These are phyloP conservation scores for Emergomyces africanus DNA, from an alignment of 2,329 filamentous ascomycete genomes.

Conservation along the genomic window DNA sequence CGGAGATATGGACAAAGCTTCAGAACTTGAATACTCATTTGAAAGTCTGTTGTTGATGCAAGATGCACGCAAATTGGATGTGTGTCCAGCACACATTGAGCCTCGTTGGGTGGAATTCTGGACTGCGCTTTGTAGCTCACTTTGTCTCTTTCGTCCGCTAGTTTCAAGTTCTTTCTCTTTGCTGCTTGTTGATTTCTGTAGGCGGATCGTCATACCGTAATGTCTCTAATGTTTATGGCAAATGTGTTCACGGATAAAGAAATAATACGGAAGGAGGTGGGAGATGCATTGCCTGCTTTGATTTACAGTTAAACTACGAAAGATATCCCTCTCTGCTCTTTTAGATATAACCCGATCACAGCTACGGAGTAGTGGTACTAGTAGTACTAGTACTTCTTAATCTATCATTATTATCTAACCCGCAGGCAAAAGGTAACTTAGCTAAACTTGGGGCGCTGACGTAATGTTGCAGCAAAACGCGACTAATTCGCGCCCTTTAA, in stretches of 20 bases:
- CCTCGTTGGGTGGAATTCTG: not conserved
- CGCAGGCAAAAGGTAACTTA: no score
- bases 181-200: not conserved
- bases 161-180: not conserved
- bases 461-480: not conserved
- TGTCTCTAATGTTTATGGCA: no score
- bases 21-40: not conserved
- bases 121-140: not conserved
- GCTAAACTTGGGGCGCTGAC: conserved; percentile 3
- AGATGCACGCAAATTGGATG: no score
- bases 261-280: no score
- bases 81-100: not conserved
- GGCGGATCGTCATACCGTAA: no score
- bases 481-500: not conserved
- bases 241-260: no score
- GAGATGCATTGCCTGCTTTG: no score
- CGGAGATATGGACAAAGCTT: not conserved
- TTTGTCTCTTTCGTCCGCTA: not conserved
- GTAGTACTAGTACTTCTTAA: no score
- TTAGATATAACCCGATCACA: not conserved
- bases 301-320: no score
- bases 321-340: no score
- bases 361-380: no score
- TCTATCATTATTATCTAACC: no score
- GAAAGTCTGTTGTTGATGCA: not conserved